These are phyloP conservation scores for Hyparrhenia diplandra DNA, from an alignment of 176 grass and related monocot genomes.

Conservation along the genomic window DNA sequence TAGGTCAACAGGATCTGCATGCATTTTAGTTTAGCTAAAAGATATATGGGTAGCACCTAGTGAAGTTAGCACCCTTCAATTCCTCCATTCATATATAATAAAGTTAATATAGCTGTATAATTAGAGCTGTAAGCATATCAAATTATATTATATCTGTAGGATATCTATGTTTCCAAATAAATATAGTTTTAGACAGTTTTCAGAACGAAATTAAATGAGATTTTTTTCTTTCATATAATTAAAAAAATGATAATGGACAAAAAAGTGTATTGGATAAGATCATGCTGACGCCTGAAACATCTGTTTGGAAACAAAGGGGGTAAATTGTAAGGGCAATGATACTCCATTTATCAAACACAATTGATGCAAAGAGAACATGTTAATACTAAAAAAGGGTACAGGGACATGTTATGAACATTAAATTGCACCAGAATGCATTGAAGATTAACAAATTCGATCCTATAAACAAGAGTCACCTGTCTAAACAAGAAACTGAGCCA, in stretches of 20 bases:
- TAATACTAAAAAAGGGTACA: not conserved
- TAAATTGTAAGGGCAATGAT: not conserved
- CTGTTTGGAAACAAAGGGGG: not conserved
- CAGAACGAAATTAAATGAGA: slow-evolving; percentile 4
- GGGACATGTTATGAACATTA: not conserved
- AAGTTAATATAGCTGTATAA: slow-evolving; percentile 1
- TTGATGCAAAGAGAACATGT: not conserved
- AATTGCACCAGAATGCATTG: slow-evolving; percentile 11
- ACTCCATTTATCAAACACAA: not conserved
- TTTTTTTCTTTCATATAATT: not conserved
- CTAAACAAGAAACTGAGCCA: slow-evolving; percentile 64
- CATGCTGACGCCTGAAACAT: not conserved
- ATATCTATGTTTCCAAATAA: not conserved
- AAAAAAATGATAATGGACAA: slow-evolving; percentile 9
- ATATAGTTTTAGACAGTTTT: too few relatives aligned
- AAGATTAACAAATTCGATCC: not conserved
- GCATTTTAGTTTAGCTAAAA: too few relatives aligned
- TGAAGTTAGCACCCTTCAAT: slow-evolving; percentile 11
- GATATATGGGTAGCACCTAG: too few relatives aligned
- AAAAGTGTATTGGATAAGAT: not conserved
- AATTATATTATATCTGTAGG: slow-evolving; percentile 1
- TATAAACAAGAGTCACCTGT: slow-evolving; percentile 57
- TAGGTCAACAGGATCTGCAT: too few relatives aligned
- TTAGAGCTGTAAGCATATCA: not conserved
- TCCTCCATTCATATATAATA: not conserved